Evolutionary conservation across 179 eudicot species (phyloP).

Genomic region (Nepenthes alata): DNA sequence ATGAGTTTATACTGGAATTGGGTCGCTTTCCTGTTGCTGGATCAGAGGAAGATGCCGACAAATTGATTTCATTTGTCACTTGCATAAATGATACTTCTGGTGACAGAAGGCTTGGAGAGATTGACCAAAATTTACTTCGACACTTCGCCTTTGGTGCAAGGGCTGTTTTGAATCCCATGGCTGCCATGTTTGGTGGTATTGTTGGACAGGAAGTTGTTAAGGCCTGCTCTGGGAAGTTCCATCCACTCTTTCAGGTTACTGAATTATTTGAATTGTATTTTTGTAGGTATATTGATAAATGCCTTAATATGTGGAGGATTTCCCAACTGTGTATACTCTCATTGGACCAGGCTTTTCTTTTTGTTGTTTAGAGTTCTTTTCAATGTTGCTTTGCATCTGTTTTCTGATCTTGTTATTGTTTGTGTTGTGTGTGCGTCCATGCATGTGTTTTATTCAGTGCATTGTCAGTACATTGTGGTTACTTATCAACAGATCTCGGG

Average conservation of each 20-base stretch:
- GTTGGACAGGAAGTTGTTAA: conserved; percentile 94
- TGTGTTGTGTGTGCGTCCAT: not conserved
- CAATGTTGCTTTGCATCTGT: not conserved
- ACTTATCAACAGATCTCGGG: not conserved
- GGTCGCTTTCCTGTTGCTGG: conserved; percentile 80
- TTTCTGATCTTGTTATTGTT: not conserved
- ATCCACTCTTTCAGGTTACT: conserved; percentile 83
- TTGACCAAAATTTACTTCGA: conserved; percentile 50
- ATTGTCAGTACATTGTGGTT: not conserved
- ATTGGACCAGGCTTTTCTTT: too few species aligned
- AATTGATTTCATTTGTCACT: conserved; percentile 45
- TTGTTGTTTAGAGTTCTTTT: not conserved
- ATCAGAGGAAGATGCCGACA: conserved; percentile 82
- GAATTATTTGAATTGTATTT: not conserved
- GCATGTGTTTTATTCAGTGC: not conserved
- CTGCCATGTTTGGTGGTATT: conserved; percentile 99
- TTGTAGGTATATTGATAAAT: not conserved
- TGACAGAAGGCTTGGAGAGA: conserved; percentile 51
- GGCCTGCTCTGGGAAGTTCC: conserved; percentile 98
- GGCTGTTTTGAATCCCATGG: conserved; percentile 94
- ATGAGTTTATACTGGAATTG: conserved; percentile 44
- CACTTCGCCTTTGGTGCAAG: conserved; percentile 77
- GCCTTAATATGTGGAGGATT: too few species aligned
- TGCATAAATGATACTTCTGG: conserved; percentile 39
- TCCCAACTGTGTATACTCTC: too few species aligned